Base-by-base conservation (phyloP, 2,329 filamentous ascomycete genomes). In the Pseudonectria buxi region DNA sequence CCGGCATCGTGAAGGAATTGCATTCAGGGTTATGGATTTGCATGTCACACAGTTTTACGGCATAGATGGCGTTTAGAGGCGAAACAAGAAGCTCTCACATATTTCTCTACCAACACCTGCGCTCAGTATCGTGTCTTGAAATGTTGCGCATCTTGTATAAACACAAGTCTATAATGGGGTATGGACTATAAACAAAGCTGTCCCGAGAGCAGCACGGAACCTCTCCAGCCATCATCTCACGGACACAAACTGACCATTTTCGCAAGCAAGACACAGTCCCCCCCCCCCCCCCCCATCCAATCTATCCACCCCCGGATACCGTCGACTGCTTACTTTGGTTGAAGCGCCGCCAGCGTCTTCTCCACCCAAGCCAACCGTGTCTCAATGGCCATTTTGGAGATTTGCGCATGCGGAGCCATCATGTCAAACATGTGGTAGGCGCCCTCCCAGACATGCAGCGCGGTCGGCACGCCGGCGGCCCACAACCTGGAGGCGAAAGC, bases 361-460 rank as follows among this genome's bases (percentile, higher is more conserved):
- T 24, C 39, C 24, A 32, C 40, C 47, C 47, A 51, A 7, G 34
- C 41, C 2, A 31, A 33, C 31, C 37, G 44, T 4, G 43, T 37
- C 7, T 41, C 35, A 25, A 40, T 36, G 7, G 43, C 41, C 4
- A 25, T 37, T 22, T 33, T 40, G 14, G 41, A 44, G 6, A 41
- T 25, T 7, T 36, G 32, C 24, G 43, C 35, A 10, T 42, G 32
- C 3, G 46, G 48, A 24, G 46, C 12, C 24, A 50, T 13, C 14
- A 31, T 25, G 26, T 68, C 63, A 36, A 63, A 67, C 4, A 48
- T 55, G 50, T 70, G 64, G 24, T 56, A 61, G 11, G 62, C 50
- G 2, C 64, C 62, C 0, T 62, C 61, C 50, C 63, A 65, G 5
- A 71, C 51, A 46, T 69, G 65, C 28, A 68, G 42, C 43, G 71